These are phyloP conservation scores for California macrophylla DNA, from an alignment of 441 rosid genomes.

Conservation along the genomic window DNA sequence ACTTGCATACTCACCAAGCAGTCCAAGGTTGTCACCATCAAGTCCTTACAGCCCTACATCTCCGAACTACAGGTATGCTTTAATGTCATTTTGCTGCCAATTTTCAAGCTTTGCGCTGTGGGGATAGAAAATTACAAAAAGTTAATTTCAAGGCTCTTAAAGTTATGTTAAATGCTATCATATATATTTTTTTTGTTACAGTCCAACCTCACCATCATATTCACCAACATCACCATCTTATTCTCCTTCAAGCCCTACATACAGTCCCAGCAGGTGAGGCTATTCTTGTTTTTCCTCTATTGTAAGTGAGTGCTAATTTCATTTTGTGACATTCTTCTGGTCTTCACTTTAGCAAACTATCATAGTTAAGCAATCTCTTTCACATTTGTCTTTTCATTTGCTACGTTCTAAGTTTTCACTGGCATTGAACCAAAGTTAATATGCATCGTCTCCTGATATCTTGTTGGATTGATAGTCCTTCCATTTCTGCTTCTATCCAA, in stretches of 20 bases:
- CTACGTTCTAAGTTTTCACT: not conserved
- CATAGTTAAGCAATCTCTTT: not conserved
- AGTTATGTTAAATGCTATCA: not conserved
- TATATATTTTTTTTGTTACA: conserved; percentile 25
- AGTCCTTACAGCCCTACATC: conserved; percentile 93
- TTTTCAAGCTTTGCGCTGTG: not conserved
- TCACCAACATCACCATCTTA: conserved; percentile 93
- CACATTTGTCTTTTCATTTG: not conserved
- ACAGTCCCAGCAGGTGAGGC: conserved; percentile 92
- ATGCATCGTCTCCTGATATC: no score
- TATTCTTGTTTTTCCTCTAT: not conserved
- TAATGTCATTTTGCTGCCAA: not conserved
- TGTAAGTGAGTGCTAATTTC: not conserved
- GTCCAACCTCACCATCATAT: conserved; percentile 89
- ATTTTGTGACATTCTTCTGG: not conserved
- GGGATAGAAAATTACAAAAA: not conserved
- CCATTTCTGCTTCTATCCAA: no score
- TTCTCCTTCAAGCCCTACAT: conserved; percentile 85
- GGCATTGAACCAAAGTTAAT: not conserved
- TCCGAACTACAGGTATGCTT: conserved; percentile 66
- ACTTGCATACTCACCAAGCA: conserved; percentile 85
- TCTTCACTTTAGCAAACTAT: conserved; percentile 3
- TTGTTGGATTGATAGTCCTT: no score
- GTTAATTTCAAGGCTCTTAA: not conserved
- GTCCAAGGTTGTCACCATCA: conserved; percentile 77